Evolutionary conservation across 208 protist species (phyloP).

Genomic region (Trypanosoma mega): DNA sequence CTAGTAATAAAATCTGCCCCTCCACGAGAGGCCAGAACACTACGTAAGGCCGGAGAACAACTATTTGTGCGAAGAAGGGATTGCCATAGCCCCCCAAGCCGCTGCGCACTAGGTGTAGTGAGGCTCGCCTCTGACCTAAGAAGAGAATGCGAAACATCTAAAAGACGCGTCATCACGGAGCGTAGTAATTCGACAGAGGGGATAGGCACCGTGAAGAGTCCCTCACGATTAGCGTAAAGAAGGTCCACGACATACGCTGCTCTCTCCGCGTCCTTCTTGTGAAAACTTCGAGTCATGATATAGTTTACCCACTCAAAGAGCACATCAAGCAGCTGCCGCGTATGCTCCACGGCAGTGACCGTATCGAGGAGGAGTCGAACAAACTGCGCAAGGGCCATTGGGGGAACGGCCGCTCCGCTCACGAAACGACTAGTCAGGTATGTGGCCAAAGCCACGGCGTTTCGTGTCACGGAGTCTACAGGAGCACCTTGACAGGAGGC

Average conservation of each 20-base stretch:
- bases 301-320: slow-evolving; percentile 72
- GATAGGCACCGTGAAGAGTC: slow-evolving; percentile 48
- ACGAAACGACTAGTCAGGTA: slow-evolving; percentile 61
- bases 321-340: slow-evolving; percentile 29
- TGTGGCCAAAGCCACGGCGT: slow-evolving; percentile 45
- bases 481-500: slow-evolving; percentile 1
- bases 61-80: slow-evolving; percentile 30
- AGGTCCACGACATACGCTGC: slow-evolving; percentile 45
- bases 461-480: slow-evolving; percentile 29
- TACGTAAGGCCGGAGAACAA: slow-evolving; percentile 15
- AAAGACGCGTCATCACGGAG: slow-evolving; percentile 33
- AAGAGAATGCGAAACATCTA: slow-evolving; percentile 46
- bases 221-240: slow-evolving; percentile 33
- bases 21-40: slow-evolving; percentile 26
- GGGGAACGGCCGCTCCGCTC: slow-evolving; percentile 49
- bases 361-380: slow-evolving; percentile 36
- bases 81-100: slow-evolving; percentile 42
- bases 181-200: slow-evolving; percentile 44
- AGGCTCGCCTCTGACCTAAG: slow-evolving; percentile 16
- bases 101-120: slow-evolving; percentile 15
- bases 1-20: slow-evolving; percentile 3
- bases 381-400: slow-evolving; percentile 34
- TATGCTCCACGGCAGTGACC: slow-evolving; percentile 31
- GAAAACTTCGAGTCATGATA: slow-evolving; percentile 39
- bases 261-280: slow-evolving; percentile 31